Conservation (phyloP, 164 flowering plant species). For the Euptelea pleiosperma region DNA sequence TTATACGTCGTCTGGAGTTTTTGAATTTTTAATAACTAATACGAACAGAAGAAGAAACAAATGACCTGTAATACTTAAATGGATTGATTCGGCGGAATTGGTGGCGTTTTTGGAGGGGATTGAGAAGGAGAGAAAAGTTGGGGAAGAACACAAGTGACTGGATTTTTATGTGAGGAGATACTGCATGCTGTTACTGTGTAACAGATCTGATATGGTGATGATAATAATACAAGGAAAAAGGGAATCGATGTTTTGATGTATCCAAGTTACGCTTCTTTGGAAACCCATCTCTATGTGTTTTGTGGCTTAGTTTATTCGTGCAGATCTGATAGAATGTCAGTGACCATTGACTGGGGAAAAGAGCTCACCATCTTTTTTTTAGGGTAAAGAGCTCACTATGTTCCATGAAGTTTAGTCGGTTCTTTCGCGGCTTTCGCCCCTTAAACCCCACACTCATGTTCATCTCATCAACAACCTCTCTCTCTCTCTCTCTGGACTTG, state of each 20-base stretch:
- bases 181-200: slow-evolving; percentile 3
- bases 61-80: slow-evolving; percentile 37
- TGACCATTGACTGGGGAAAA: slow-evolving; percentile 36
- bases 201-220: slow-evolving; percentile 23
- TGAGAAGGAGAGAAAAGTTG: slow-evolving; percentile 29
- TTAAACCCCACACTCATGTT: slow-evolving; percentile 20
- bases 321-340: slow-evolving; percentile 45
- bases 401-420: slow-evolving; percentile 36
- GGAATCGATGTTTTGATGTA: slow-evolving; percentile 58
- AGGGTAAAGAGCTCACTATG: too few relatives aligned
- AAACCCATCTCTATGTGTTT: slow-evolving; percentile 17
- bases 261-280: slow-evolving; percentile 30
- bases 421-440: slow-evolving; percentile 15
- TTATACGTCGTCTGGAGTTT: slow-evolving; percentile 11
- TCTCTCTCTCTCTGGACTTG: slow-evolving; percentile 13
- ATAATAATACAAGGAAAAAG: slow-evolving; percentile 41
- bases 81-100: slow-evolving; percentile 48
- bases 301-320: slow-evolving; percentile 26
- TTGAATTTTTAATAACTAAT: slow-evolving; percentile 17
- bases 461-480: background rate
- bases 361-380: too few relatives aligned
- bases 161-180: slow-evolving; percentile 28
- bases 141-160: slow-evolving; percentile 40
- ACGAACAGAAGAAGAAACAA: slow-evolving; percentile 32
- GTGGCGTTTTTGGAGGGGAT: slow-evolving; percentile 53